Evolutionary conservation across 2,329 filamentous ascomycete species (phyloP).

Genomic region (Calonectria pseudoturangicola): DNA sequence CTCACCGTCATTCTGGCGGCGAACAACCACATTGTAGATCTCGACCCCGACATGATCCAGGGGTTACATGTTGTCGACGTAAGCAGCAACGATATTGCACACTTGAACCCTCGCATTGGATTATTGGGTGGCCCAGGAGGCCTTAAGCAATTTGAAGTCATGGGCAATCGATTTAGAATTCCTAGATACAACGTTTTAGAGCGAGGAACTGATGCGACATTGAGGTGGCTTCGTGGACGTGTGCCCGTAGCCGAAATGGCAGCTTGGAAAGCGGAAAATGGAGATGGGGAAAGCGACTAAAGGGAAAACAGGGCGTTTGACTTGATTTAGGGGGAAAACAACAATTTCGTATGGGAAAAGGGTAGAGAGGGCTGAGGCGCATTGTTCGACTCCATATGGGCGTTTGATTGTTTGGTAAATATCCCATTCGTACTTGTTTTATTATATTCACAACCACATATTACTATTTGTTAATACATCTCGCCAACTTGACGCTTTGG

Average conservation of each 20-base stretch:
- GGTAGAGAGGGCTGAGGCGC: conserved; percentile 28
- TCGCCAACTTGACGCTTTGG: not conserved
- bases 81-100: conserved; percentile 89
- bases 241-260: conserved; percentile 79
- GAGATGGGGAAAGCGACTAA: conserved; percentile 57
- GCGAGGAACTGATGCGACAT: conserved; percentile 88
- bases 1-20: conserved; percentile 82
- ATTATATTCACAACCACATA: conserved; percentile 35
- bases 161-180: conserved; percentile 91
- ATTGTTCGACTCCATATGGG: conserved; percentile 21
- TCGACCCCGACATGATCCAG: conserved; percentile 82
- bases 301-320: conserved; percentile 25
- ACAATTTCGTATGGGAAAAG: conserved; percentile 15
- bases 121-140: conserved; percentile 79
- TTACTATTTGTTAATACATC: conserved; percentile 27
- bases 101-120: conserved; percentile 87
- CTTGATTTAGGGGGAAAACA: conserved; percentile 28
- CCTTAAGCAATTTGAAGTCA: conserved; percentile 82
- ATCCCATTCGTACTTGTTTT: conserved; percentile 28
- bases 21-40: conserved; percentile 85
- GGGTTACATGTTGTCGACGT: conserved; percentile 81
- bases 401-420: conserved; percentile 38
- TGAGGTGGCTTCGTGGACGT: conserved; percentile 86
- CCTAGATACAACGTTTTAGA: conserved; percentile 89
- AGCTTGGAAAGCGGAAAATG: conserved; percentile 70